phyloP scores from a whole-genome alignment of 495 filamentous ascomycete species.

The Cercophora newfieldiana region DNA sequence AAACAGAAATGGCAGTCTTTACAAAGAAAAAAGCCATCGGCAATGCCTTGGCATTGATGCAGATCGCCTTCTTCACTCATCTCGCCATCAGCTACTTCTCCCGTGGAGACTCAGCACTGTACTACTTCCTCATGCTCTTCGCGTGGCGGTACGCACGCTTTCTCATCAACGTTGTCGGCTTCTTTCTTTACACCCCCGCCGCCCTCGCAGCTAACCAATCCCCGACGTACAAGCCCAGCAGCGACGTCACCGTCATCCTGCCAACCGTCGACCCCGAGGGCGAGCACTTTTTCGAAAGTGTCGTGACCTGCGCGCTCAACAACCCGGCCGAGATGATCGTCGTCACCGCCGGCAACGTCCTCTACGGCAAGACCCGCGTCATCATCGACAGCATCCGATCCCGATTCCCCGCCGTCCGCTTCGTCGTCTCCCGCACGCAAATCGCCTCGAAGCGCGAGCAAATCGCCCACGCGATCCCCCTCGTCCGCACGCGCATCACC shows the following conservation, averaged over 20 bases:
- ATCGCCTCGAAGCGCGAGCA: constrained; percentile 52
- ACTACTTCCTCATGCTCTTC: constrained; percentile 28
- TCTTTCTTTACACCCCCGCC: constrained; percentile 45
- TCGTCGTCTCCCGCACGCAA: constrained; percentile 25
- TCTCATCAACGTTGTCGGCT: constrained; percentile 46
- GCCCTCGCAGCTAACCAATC: constrained; percentile 25
- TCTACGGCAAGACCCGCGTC: constrained; percentile 12
- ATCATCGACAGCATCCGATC: constrained; percentile 15
- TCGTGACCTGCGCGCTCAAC: constrained; percentile 35
- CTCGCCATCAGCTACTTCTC: neutral
- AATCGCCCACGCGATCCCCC: constrained; percentile 43
- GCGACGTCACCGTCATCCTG: constrained; percentile 56
- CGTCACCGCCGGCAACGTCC: constrained; percentile 34
- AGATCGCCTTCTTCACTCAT: neutral
- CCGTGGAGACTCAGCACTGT: constrained; percentile 11
- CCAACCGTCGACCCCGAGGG: constrained; percentile 48
- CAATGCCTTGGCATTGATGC: neutral
- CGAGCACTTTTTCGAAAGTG: constrained; percentile 36
- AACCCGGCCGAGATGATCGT: constrained; percentile 39
- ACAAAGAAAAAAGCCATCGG: too few relatives aligned
- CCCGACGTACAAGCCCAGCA: constrained; percentile 37
- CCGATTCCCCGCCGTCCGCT: constrained; percentile 15
- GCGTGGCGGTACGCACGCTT: constrained; percentile 49
- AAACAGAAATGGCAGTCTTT: too few relatives aligned
- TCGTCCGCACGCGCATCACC: constrained; percentile 47